Evolutionary conservation across 2,329 filamentous ascomycete species (phyloP), one percentile per base, ranked within the genome.

Genomic region (Sarocladiaceae sp.): DNA sequence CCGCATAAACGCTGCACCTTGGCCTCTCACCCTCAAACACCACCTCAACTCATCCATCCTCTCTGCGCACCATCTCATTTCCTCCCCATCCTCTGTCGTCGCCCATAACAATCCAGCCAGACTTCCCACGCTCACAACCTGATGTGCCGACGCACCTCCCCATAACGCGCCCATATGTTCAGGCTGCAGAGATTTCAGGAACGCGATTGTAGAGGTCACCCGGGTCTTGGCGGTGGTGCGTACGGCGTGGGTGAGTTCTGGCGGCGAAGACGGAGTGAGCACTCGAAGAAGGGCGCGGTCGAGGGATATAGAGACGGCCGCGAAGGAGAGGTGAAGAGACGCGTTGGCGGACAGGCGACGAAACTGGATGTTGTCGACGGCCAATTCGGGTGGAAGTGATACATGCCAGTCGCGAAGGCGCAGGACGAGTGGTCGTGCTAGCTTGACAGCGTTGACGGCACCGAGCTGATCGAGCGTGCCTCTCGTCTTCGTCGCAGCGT

Each of bases 321-420:
- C 72, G 55, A 79, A 78, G 1, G 76, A 74, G 2, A 80, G 67
- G 49, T 78, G 73, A 8, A 80, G 62, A 36, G 73, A 76, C 2
- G 75, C 65, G 5, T 66, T 67, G n/a, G 65, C 64, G 36, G 68
- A 73, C 15, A 75, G 61, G 52, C 72, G 72, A 54, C 71, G 64
- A 10, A 70, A 62, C 20, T 69, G 66, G 1, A 64, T 70, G 1
- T 62, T 66, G 37, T 77, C 71, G 25, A 79, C 67, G 22, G 75
- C 72, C 10, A 78, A 64, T 49, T 67, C 68, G 42, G 69, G 64
- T 1, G 76, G 76, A 0, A 78, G 62, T n/a, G 62, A 67, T 12
- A 70, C 67, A 39, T 74, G 75, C 76, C 76, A 79, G 40, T 67
- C 62, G 6, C 65, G 60, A n/a, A 67, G 52, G 22, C 65, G 64